These are phyloP conservation scores for Ailanthus altissimus DNA, from an alignment of 345 rosid genomes.

Conservation along the genomic window DNA sequence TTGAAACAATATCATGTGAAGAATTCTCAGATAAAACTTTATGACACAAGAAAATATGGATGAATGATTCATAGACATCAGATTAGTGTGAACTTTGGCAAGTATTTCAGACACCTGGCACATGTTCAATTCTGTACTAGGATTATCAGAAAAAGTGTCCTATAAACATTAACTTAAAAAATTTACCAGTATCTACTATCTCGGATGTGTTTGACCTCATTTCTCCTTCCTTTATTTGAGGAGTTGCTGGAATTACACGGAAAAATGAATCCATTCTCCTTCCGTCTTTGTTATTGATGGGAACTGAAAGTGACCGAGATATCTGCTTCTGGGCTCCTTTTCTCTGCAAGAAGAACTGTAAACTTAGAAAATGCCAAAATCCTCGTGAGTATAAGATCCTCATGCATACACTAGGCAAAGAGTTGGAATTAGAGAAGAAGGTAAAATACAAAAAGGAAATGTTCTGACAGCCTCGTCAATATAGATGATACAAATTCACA, in stretches of 20 bases:
- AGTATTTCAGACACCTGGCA: not conserved
- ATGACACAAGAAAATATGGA: not conserved
- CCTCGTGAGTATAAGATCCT: not conserved
- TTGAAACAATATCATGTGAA: not conserved
- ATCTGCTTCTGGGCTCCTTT: constrained; percentile 52
- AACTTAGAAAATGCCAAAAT: constrained; percentile 10
- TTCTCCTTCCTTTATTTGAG: constrained; percentile 73
- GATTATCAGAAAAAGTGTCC: not conserved
- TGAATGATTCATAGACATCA: not conserved
- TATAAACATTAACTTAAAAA: not conserved
- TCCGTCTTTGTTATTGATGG: constrained; percentile 63
- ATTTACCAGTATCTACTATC: constrained; percentile 46
- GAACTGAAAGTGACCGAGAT: constrained; percentile 84
- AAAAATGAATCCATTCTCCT: constrained; percentile 89
- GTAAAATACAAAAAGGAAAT: not conserved
- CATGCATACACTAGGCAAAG: not conserved
- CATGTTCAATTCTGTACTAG: not conserved
- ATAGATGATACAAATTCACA: not conserved
- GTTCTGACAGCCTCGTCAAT: not conserved
- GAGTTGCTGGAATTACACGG: constrained; percentile 80
- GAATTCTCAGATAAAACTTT: not conserved
- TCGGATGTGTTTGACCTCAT: constrained; percentile 37
- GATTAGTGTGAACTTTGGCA: not conserved
- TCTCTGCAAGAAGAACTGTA: constrained; percentile 46
- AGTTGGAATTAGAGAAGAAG: not conserved